Base-by-base conservation (phyloP, 1,284 basidiomycete genomes). In the Trichosporon coremiiforme region DNA sequence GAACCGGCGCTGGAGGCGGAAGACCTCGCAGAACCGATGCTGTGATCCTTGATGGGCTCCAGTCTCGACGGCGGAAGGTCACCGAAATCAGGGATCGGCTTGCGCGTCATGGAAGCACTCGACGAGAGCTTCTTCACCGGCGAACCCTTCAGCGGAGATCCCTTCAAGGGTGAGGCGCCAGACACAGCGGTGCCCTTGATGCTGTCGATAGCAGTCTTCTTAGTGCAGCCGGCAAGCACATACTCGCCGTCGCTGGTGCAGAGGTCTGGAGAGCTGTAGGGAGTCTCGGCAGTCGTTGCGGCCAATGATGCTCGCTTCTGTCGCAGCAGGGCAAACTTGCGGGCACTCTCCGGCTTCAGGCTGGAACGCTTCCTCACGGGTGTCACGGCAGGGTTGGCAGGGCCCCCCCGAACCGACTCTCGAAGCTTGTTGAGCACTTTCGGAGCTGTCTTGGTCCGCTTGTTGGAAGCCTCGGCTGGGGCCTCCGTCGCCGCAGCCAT, bases 41-140 rank as follows among this genome's bases (percentile, higher is more conserved):
- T 68, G 67, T 65, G 13, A 20, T 73, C 72, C 63, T 73, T 73
- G 22, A 73, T 62, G 5, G 72, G 70, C 29, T 68, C 67, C 15
- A 64, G 63, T 13, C 36, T 69, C 0, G 70, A 64, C 38, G 64
- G 45, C 2, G 66, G 68, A 25, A 63, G 66, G 1, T 62, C 33
- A 13, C 66, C 68, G 36, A 71, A 71, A 45, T 69, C 66, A 4
- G 68, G 68, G 22, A 69, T 53, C 53, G 31, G 33, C 57, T 47
- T 29, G 33, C 66, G 41, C 35, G 66, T 33, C 47, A 41, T 47
- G 53, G 63, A 67, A 20, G 55, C n/a, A n/a, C 55, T 33, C 6
- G 38, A 31, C 2, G 64, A 65, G 8, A 29, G 8, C 29, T 50
- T 50, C 45, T 50, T 50, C 17, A 45, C 41, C 1, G 41, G 41